Conservation (phyloP, 768 basidiomycete genomes). For the Gloeopeniophorella convolvens region DNA sequence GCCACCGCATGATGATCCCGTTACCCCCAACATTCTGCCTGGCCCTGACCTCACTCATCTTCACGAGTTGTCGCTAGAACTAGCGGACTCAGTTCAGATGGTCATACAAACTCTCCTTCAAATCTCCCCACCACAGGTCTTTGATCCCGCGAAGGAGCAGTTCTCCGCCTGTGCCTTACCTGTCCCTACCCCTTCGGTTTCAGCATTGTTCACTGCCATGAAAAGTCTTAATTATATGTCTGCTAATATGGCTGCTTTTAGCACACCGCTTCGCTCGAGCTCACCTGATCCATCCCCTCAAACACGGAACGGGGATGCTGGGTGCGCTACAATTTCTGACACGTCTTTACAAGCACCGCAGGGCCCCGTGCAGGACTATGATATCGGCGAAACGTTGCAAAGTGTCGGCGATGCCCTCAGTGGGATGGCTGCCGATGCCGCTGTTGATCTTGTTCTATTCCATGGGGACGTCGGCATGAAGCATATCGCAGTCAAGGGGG, state of each 20-base stretch:
- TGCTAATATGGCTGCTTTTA: slow-evolving; percentile 66
- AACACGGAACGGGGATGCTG: background rate
- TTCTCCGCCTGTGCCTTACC: slow-evolving; percentile 84
- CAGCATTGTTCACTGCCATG: slow-evolving; percentile 86
- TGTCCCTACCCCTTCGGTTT: slow-evolving; percentile 82
- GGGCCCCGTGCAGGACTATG: slow-evolving; percentile 52
- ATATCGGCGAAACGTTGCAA: slow-evolving; percentile 87
- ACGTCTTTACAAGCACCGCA: slow-evolving; percentile 8
- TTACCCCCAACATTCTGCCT: slow-evolving; percentile 21
- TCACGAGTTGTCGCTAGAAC: slow-evolving; percentile 72
- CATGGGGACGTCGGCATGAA: slow-evolving; percentile 87
- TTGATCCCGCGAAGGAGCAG: slow-evolving; percentile 91
- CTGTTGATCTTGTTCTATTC: slow-evolving; percentile 87
- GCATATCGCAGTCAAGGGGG: slow-evolving; percentile 78
- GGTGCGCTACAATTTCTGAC: slow-evolving; percentile 5
- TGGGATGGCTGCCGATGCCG: slow-evolving; percentile 72
- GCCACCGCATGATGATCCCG: slow-evolving; percentile 19
- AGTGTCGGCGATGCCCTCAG: slow-evolving; percentile 83
- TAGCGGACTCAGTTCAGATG: slow-evolving; percentile 87
- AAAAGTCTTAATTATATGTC: slow-evolving; percentile 91
- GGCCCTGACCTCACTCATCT: slow-evolving; percentile 36
- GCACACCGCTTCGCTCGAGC: slow-evolving; percentile 16
- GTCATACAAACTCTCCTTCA: slow-evolving; percentile 89
- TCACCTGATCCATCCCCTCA: slow-evolving; percentile 11
- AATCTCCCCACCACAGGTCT: slow-evolving; percentile 80